Base-by-base conservation (phyloP, 768 basidiomycete genomes). In the Agrocybe praecox region DNA sequence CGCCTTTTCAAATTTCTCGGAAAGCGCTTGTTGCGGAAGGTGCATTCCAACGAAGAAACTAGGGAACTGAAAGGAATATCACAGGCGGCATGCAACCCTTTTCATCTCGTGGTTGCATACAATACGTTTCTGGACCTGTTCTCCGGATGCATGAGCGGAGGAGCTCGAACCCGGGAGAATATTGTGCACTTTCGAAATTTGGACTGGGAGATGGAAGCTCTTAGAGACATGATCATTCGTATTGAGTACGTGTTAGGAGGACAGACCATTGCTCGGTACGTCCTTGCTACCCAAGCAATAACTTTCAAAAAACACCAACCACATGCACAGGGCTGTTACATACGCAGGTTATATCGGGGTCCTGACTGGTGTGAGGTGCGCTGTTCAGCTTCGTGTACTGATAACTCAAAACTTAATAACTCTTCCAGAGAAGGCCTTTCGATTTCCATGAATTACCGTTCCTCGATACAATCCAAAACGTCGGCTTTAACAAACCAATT, bases 91-190 rank as follows among this genome's bases (percentile, higher is more conserved):
- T 68, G 65, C 4, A 64, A 73, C 18, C 69, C 68, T 6, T 33
- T 72, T 11, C 68, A 74, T 56, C 60, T 74, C 10, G 70, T 73
- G 2, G 71, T 77, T 6, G 76, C 74, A 19, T 74, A 69, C 55
- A 76, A 75, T 61, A 75, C 74, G 2, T 74, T 77, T 45, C 57
- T 77, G 51, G 75, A 77, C 54, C 42, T 74, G 5, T 71, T 77
- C 56, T 71, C 69, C 22, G 76, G 73, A 2, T 77, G 76, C 61
- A 68, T 70, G 32, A 76, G 76, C 56, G 74, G 74, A 1, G 74
- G 74, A 12, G 71, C 65, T 6, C 65, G 54, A n/a, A 52, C 57
- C 6, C 51, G 36, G 32, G 57, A 47, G 10, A 64, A 65, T 34
- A 69, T 77, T 18, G 53, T 75, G 1, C 76, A 77, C 58, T 74